Conservation (phyloP, 2,329 filamentous ascomycete species). For the Byssothecium circinans region DNA sequence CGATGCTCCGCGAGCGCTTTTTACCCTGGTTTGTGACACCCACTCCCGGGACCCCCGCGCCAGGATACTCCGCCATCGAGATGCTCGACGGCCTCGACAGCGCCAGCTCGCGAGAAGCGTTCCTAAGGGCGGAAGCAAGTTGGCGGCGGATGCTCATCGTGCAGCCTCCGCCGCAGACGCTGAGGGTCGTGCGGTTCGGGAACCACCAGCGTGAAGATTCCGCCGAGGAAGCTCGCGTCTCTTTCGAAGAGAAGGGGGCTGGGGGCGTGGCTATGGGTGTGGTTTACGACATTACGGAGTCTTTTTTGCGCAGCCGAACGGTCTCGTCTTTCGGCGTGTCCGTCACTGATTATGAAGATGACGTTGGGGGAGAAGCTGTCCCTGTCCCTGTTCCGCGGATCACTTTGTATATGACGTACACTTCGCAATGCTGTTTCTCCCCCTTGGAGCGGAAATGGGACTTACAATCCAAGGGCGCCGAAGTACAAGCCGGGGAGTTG, state of each 20-base stretch:
- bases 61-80: neutral
- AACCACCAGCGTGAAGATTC: too few relatives aligned
- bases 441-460: too few relatives aligned
- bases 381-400: too few relatives aligned
- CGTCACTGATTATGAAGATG: too few relatives aligned
- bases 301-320: neutral
- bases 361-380: too few relatives aligned
- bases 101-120: neutral
- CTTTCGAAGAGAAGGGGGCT: slow-evolving; percentile 8
- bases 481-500: too few relatives aligned
- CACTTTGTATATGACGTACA: too few relatives aligned
- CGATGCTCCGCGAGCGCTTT: slow-evolving; percentile 12
- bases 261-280: slow-evolving; percentile 16
- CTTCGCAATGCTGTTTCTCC: too few relatives aligned
- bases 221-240: neutral
- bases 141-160: slow-evolving; percentile 19
- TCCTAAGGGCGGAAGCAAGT: slow-evolving; percentile 12
- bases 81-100: slow-evolving; percentile 1
- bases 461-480: too few relatives aligned
- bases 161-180: slow-evolving; percentile 13
- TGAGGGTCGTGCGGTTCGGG: neutral
- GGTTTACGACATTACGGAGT: slow-evolving; percentile 15
- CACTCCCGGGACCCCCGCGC: too few relatives aligned
- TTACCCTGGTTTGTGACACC: slow-evolving; percentile 12
- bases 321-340: slow-evolving; percentile 4